Percentiles rank a stretch among this genome's conserved stretches.
These are phyloP conservation scores for Piromyces finnis DNA, from an alignment of 192 early-diverging fungal species.

Conservation along the genomic window DNA sequence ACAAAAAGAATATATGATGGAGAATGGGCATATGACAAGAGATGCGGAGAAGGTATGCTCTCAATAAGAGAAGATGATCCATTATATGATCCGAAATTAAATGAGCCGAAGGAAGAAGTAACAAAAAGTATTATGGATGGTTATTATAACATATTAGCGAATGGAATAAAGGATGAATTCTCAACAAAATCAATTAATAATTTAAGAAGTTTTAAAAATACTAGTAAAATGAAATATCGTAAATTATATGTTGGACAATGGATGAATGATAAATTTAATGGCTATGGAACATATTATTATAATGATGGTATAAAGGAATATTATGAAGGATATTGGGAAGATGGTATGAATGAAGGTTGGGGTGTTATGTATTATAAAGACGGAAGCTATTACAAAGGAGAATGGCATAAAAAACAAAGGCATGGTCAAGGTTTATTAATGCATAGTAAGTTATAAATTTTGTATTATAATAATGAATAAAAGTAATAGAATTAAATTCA, in stretches of 20 bases:
- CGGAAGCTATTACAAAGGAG: constrained; percentile 31
- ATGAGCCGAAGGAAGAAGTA: background rate
- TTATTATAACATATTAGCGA: background rate
- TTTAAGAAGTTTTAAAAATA: background rate
- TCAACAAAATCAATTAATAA: background rate
- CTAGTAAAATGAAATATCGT: constrained; percentile 6
- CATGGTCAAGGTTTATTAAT: constrained; percentile 38
- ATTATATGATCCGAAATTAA: background rate
- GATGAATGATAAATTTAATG: constrained; percentile 22
- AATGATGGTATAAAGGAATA: constrained; percentile 17
- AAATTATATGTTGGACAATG: constrained; percentile 39
- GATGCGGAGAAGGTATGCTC: constrained; percentile 32
- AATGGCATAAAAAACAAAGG: constrained; percentile 31
- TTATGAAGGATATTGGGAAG: constrained; percentile 32
- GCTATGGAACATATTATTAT: constrained; percentile 31
- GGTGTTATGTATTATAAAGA: constrained; percentile 27
- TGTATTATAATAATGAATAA: no score
- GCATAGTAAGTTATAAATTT: constrained; percentile 7
- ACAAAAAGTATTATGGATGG: background rate
- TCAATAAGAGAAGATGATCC: constrained; percentile 8
- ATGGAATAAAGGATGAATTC: background rate
- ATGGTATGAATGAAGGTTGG: constrained; percentile 34
- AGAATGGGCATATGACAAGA: constrained; percentile 23
- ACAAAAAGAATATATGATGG: constrained; percentile 30
- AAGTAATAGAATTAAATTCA: no score